A percentile compares a stretch with the other conserved stretches of the same genome.
phyloP scores from a whole-genome alignment of 208 protist species.

The Trypanosoma cruzi region DNA sequence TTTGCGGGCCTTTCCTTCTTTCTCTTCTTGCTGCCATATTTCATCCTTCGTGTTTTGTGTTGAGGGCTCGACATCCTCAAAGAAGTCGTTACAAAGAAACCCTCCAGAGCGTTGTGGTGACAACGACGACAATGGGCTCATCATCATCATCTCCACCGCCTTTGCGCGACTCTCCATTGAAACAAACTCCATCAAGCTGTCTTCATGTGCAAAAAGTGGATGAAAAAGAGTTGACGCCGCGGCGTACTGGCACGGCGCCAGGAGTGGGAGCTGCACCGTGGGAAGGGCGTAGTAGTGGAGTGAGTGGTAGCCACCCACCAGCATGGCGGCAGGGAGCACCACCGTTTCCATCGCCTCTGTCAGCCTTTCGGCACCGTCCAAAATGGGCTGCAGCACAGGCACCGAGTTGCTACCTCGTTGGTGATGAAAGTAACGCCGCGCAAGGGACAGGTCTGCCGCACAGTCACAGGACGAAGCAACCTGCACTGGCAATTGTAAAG shows the following conservation, averaged over 20 bases:
- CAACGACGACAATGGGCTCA: background rate
- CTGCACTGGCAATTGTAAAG: background rate
- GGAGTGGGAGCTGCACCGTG: constrained; percentile 48
- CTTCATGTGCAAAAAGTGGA: constrained; percentile 22
- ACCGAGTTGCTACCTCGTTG: constrained; percentile 21
- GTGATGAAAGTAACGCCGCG: constrained; percentile 18
- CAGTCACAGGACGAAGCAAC: no score
- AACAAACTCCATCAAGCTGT: constrained; percentile 27
- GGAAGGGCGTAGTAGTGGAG: constrained; percentile 69
- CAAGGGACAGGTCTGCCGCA: constrained; percentile 5
- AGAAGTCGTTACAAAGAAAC: background rate
- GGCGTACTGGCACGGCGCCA: constrained; percentile 21
- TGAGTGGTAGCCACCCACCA: constrained; percentile 57
- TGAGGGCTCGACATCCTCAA: constrained; percentile 19
- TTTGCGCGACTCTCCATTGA: constrained; percentile 4
- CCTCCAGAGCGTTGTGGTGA: background rate
- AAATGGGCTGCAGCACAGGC: constrained; percentile 34
- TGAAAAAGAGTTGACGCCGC: constrained; percentile 23
- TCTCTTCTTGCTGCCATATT: background rate
- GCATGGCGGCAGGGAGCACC: constrained; percentile 28
- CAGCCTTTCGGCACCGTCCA: background rate
- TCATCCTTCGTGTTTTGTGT: background rate
- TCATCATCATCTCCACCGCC: constrained; percentile 11
- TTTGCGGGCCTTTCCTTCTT: background rate
- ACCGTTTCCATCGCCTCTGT: constrained; percentile 20